Conservation (phyloP, 1,284 basidiomycete species). For the Tylopilus orsonianus region DNA sequence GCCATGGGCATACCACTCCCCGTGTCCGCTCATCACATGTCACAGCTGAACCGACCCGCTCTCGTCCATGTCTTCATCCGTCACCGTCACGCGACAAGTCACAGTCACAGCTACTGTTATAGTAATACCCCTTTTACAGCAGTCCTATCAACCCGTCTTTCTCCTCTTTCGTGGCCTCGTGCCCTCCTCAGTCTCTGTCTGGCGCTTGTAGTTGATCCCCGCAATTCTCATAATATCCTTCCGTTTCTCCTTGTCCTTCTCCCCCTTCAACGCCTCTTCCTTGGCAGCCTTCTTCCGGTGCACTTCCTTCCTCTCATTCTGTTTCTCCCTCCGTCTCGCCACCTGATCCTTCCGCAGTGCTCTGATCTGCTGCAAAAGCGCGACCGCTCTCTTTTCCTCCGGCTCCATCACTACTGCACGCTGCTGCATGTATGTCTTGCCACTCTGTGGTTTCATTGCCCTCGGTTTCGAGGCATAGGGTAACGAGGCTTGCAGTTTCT, state of each 20-base stretch:
- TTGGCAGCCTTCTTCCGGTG: constrained; percentile 70
- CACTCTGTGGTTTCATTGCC: constrained; percentile 70
- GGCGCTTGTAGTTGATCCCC: constrained; percentile 72
- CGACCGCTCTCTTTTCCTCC: constrained; percentile 90
- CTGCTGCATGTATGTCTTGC: constrained; percentile 85
- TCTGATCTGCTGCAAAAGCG: constrained; percentile 93
- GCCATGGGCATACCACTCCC: constrained; percentile 29
- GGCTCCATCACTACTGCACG: constrained; percentile 94
- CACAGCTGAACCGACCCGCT: constrained; percentile 5
- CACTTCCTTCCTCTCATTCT: constrained; percentile 66
- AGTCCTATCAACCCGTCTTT: constrained; percentile 36
- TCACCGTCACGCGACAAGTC: constrained; percentile 21
- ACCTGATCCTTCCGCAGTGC: constrained; percentile 90
- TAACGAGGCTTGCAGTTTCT: constrained; percentile 84
- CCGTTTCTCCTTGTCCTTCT: constrained; percentile 78
- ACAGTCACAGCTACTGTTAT: too few relatives aligned
- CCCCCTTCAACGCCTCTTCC: constrained; percentile 64
- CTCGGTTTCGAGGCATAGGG: constrained; percentile 95
- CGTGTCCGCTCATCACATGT: constrained; percentile 30
- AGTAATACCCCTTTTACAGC: too few relatives aligned
- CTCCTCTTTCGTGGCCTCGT: constrained; percentile 47
- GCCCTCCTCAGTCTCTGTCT: constrained; percentile 58
- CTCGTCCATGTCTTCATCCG: too few relatives aligned
- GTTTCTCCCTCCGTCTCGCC: constrained; percentile 76
- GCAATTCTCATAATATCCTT: constrained; percentile 76